Evolutionary conservation across 2,329 filamentous ascomycete genomes (phyloP).

Genomic region (Pestalotiopsis sp.): DNA sequence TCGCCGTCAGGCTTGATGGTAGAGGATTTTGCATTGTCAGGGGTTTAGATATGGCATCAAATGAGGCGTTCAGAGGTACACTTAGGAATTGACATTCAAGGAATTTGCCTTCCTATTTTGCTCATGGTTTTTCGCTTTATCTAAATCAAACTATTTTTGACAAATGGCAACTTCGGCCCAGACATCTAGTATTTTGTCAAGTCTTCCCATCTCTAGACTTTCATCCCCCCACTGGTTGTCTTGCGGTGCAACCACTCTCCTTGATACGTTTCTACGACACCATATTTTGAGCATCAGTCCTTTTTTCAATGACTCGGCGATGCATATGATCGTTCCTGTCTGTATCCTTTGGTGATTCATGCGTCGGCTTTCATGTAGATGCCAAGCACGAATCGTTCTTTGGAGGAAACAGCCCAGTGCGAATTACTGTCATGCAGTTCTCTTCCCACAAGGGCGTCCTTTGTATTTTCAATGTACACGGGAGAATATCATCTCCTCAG

Average conservation of each 20-base stretch:
- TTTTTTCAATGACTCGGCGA: too few species aligned
- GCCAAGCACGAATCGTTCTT: too few species aligned
- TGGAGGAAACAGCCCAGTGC: too few species aligned
- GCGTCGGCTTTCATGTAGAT: too few species aligned
- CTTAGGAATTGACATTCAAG: background rate
- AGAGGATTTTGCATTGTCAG: conserved; percentile 1
- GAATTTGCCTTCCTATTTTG: background rate
- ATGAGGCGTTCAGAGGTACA: background rate
- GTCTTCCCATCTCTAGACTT: too few species aligned
- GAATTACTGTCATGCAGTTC: background rate
- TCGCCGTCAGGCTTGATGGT: background rate
- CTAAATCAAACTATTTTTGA: background rate
- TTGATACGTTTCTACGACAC: too few species aligned
- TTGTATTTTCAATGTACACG: background rate
- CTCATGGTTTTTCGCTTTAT: background rate
- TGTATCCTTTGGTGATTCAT: too few species aligned
- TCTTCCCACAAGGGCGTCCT: background rate
- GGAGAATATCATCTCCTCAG: background rate
- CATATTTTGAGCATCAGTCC: too few species aligned
- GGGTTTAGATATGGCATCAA: conserved; percentile 2
- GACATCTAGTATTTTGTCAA: too few species aligned
- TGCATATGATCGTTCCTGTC: too few species aligned
- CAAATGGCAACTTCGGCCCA: background rate
- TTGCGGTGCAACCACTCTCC: too few species aligned
- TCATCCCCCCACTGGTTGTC: too few species aligned